Conservation (phyloP, 208 protist genomes). For the Acanthamoeba healyi region DNA sequence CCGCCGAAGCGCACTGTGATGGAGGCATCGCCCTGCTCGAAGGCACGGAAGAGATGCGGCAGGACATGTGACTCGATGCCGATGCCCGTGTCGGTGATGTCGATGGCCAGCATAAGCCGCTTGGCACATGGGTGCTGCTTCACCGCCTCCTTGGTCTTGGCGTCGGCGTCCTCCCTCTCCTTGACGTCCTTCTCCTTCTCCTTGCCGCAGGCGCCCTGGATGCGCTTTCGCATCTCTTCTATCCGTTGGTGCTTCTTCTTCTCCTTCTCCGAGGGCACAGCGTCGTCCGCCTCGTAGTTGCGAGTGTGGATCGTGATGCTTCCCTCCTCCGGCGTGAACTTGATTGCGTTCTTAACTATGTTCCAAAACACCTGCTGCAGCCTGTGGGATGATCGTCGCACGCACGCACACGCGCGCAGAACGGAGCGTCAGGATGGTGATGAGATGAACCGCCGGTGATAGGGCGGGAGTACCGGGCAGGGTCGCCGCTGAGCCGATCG, state of each 20-base stretch:
- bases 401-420: background rate
- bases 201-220: background rate
- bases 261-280: background rate
- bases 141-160: background rate
- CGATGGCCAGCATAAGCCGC: background rate
- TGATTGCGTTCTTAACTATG: constrained; percentile 55
- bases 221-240: background rate
- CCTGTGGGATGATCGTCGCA: background rate
- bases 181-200: background rate
- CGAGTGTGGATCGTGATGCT: background rate
- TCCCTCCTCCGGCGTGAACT: constrained; percentile 41
- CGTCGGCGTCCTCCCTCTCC: background rate
- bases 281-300: constrained; percentile 12
- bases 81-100: constrained; percentile 55
- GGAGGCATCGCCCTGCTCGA: constrained; percentile 43
- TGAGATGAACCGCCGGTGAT: background rate
- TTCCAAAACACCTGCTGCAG: constrained; percentile 65
- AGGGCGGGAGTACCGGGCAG: background rate
- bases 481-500: background rate
- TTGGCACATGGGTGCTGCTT: too few species aligned
- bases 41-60: constrained; percentile 7
- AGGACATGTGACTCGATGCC: constrained; percentile 37
- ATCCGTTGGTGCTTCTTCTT: constrained; percentile 29
- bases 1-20: constrained; percentile 53
- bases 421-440: background rate